These are phyloP conservation scores for Chenopodium berlandieri DNA, from an alignment of 148 eudicot species.

Conservation along the genomic window DNA sequence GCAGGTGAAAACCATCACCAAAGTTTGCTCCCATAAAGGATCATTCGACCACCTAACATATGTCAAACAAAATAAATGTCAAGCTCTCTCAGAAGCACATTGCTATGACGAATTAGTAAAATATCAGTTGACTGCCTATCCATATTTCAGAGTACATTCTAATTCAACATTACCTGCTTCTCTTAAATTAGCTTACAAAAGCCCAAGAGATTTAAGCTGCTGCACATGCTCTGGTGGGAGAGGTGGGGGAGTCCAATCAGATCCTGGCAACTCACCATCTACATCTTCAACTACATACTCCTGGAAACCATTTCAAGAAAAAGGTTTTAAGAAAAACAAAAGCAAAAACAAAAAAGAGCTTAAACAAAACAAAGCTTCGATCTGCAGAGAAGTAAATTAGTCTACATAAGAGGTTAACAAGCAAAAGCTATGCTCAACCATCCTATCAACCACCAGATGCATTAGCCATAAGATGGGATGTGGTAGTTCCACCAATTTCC, in stretches of 20 bases:
- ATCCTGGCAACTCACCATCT: constrained; percentile 59
- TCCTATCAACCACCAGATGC: background rate
- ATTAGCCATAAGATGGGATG: background rate
- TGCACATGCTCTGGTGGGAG: constrained; percentile 83
- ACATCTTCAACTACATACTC: constrained; percentile 95
- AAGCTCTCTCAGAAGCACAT: background rate
- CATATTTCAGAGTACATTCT: background rate
- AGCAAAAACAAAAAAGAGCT: no score
- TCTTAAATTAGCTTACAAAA: constrained; percentile 34
- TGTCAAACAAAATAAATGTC: background rate
- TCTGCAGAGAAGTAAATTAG: background rate
- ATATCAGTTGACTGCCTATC: background rate
- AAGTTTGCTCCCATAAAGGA: background rate
- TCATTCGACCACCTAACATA: background rate
- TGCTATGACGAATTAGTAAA: background rate
- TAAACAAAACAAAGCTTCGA: background rate
- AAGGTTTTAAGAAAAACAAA: background rate
- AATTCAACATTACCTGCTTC: background rate
- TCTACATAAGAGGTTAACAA: background rate
- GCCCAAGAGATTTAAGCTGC: constrained; percentile 84
- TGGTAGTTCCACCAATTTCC: background rate
- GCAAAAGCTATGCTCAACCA: background rate
- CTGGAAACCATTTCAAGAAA: constrained; percentile 33
- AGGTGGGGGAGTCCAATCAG: constrained; percentile 83
- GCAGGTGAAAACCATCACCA: background rate